phyloP scores from a whole-genome alignment of 2,329 filamentous ascomycete species.

The Fusarium solani-melongenae region DNA sequence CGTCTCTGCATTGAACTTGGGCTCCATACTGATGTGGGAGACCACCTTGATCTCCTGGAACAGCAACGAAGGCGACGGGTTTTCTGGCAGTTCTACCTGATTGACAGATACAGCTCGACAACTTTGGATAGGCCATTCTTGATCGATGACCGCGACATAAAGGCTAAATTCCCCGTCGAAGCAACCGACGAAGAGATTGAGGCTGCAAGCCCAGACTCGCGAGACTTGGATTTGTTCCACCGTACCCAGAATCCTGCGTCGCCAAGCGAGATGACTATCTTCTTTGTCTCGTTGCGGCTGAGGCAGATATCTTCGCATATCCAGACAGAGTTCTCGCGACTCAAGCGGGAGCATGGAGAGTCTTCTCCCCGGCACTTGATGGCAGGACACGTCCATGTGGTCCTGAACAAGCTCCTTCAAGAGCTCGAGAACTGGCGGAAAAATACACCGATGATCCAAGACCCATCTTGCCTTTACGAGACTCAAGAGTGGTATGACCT shows the following conservation, averaged over 20 bases:
- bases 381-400: slow-evolving; percentile 38
- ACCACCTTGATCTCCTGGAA: slow-evolving; percentile 5
- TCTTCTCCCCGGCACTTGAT: slow-evolving; percentile 2
- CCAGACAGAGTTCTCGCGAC: slow-evolving; percentile 44
- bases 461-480: slow-evolving; percentile 55
- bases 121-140: slow-evolving; percentile 24
- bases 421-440: slow-evolving; percentile 52
- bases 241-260: not conserved
- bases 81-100: slow-evolving; percentile 39
- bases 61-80: slow-evolving; percentile 24
- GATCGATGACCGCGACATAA: slow-evolving; percentile 31
- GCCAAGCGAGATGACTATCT: slow-evolving; percentile 41
- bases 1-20: slow-evolving; percentile 34
- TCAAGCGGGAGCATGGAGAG: not conserved
- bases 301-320: slow-evolving; percentile 55
- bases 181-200: slow-evolving; percentile 28
- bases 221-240: not conserved
- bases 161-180: slow-evolving; percentile 22
- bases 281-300: slow-evolving; percentile 52
- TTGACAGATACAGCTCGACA: slow-evolving; percentile 34
- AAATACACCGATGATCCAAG: slow-evolving; percentile 45
- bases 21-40: not conserved
- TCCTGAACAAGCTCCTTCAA: slow-evolving; percentile 44
- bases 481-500: slow-evolving; percentile 58
- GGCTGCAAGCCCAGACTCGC: not conserved